A percentile compares a stretch with the other conserved stretches of the same genome.
Evolutionary conservation across 257 asterid species (phyloP).

Genomic region (Galeopsis tetrahit): DNA sequence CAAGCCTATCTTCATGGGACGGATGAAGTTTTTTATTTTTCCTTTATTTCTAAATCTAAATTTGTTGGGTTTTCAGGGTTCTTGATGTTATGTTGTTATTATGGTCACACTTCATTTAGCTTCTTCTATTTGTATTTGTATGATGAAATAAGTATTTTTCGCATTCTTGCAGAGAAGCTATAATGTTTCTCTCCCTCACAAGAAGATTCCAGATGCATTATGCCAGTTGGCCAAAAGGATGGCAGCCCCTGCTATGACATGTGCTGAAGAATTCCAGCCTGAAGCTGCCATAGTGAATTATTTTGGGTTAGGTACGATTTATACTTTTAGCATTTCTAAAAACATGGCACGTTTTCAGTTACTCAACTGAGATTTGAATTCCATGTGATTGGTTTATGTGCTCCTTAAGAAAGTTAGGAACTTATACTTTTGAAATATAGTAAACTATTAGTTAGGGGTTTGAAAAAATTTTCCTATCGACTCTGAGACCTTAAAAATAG

Average conservation of each 20-base stretch:
- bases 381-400: neutral
- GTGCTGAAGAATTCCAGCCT: slow-evolving; percentile 72
- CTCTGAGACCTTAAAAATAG: too few relatives aligned
- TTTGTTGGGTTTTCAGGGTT: neutral
- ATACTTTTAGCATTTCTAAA: slow-evolving; percentile 12
- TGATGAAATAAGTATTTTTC: slow-evolving; percentile 31
- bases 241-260: slow-evolving; percentile 85
- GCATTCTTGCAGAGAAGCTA: slow-evolving; percentile 70
- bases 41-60: neutral
- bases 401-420: neutral
- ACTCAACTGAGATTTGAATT: neutral
- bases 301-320: slow-evolving; percentile 68
- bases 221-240: slow-evolving; percentile 67
- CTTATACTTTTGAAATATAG: neutral
- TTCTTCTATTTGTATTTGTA: slow-evolving; percentile 2
- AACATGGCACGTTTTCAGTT: neutral
- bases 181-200: slow-evolving; percentile 79
- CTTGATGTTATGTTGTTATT: slow-evolving; percentile 8
- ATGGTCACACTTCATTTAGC: neutral
- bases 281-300: slow-evolving; percentile 98
- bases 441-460: too few relatives aligned
- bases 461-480: too few relatives aligned
- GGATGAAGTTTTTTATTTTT: neutral
- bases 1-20: too few relatives aligned
- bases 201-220: slow-evolving; percentile 79